Evolutionary conservation across 139 green algal species (phyloP), one percentile per base, ranked within the genome.

Genomic region (Coelastrella sp.): DNA sequence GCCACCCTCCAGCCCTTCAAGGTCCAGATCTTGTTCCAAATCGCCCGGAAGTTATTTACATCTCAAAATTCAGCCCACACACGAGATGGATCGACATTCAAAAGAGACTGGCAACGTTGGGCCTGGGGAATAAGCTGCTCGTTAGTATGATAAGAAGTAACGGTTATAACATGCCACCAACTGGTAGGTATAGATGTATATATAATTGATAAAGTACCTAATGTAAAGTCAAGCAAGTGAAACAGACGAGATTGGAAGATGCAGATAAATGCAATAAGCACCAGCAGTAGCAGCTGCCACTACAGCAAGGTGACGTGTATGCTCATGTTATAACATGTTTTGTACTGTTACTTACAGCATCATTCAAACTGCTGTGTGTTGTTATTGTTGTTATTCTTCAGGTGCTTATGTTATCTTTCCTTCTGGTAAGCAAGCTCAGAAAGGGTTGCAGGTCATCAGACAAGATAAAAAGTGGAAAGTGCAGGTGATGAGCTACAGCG

Each of bases 11-110:
- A 9, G 41, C 75, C n/a, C 78, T 91, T 37, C 67, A 73, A 35
- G 88, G 85, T 38, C 38, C 53, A 17, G 88, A 91, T 34, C 45
- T 84, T 6, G 43, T 71, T n/a, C 53, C 76, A 7, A 37, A 64
- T 9, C 64, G 85, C 17, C 84, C 88, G 5, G 32, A 72, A 5
- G 81, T 91, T 35, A 15, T 91, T 21, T 81, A 89, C 48, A 38
- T 91, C 27, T 73, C 66, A 50, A 40, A 40, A 35, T 48, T 74
- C 15, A 5, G 35, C 5, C 30, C 7, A 38, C 4, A 23, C 66
- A 74, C 19, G 11, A 45, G 35, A 15, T 74, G 66, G 66, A 34
- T 51, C 35, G 66, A 74, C 35, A 74, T 74, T 7, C 66, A 74
- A 35, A 27, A 27, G 34, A 74, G 19, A 35, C 15, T 74, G 0